Percentiles rank a stretch among this genome's conserved stretches.
These are phyloP conservation scores for Stagonosporopsis vannaccii DNA, from an alignment of 2,329 filamentous ascomycete species.

Conservation along the genomic window DNA sequence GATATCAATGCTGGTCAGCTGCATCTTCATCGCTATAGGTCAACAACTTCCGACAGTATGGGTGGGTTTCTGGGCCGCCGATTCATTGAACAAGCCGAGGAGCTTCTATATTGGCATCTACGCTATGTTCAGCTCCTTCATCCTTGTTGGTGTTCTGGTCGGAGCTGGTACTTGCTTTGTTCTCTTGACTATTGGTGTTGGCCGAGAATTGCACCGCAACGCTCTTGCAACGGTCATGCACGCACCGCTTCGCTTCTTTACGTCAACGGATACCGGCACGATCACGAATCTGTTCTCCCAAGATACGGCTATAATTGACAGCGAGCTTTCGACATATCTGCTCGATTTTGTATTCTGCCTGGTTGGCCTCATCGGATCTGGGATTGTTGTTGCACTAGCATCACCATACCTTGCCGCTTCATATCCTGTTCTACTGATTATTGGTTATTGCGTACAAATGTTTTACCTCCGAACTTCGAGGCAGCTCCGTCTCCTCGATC, in stretches of 20 bases:
- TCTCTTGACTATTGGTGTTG: neutral
- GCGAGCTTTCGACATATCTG: slow-evolving; percentile 7
- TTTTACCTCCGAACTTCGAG: slow-evolving; percentile 55
- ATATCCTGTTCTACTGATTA: slow-evolving; percentile 45
- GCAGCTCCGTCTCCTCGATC: slow-evolving; percentile 58
- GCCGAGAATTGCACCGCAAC: slow-evolving; percentile 1
- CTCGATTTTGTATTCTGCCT: slow-evolving; percentile 14
- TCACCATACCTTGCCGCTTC: slow-evolving; percentile 42
- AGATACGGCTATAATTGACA: slow-evolving; percentile 20
- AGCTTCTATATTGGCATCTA: slow-evolving; percentile 10
- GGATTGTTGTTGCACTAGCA: slow-evolving; percentile 42
- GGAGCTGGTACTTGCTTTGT: neutral
- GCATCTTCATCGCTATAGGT: neutral
- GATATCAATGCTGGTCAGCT: neutral
- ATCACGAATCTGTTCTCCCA: slow-evolving; percentile 19
- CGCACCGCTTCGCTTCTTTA: slow-evolving; percentile 6
- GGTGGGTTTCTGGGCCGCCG: neutral
- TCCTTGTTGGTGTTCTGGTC: neutral
- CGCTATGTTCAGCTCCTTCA: neutral
- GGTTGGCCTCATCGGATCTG: slow-evolving; percentile 26
- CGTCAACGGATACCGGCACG: neutral
- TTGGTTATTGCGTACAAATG: slow-evolving; percentile 32
- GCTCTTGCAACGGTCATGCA: slow-evolving; percentile 5
- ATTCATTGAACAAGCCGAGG: neutral
- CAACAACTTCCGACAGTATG: slow-evolving; percentile 8